phyloP scores from a whole-genome alignment of 768 basidiomycete genomes.

The Tricholoma bakamatsutake region DNA sequence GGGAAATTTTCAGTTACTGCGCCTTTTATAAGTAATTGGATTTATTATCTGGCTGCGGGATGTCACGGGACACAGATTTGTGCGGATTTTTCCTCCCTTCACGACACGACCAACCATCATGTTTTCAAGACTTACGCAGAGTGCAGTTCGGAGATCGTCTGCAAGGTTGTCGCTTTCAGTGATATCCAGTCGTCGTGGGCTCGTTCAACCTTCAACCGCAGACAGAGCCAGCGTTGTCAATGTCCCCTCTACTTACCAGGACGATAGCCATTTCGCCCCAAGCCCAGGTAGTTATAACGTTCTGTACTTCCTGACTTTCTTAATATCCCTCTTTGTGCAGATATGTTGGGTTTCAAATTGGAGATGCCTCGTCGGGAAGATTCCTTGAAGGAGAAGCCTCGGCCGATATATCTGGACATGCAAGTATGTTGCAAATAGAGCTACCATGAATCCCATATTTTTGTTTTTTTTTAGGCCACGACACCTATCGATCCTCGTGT shows the following conservation, averaged over 20 bases:
- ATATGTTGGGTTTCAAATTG: constrained; percentile 87
- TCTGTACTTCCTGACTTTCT: neutral
- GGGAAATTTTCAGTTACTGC: too few species aligned
- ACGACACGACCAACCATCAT: constrained; percentile 29
- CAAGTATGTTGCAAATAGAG: constrained; percentile 49
- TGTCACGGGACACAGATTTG: too few species aligned
- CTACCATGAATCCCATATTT: constrained; percentile 1
- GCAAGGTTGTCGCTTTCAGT: constrained; percentile 24
- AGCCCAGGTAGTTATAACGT: constrained; percentile 46
- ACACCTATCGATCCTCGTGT: constrained; percentile 97
- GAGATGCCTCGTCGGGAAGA: constrained; percentile 57
- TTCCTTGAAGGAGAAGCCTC: constrained; percentile 50
- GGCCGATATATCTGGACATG: constrained; percentile 98
- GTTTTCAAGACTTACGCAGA: constrained; percentile 51
- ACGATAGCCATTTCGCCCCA: constrained; percentile 65
- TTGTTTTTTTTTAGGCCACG: constrained; percentile 60
- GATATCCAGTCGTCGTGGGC: constrained; percentile 40
- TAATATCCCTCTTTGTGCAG: constrained; percentile 29
- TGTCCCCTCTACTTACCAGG: constrained; percentile 67
- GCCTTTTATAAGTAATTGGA: too few species aligned
- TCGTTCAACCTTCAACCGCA: constrained; percentile 78
- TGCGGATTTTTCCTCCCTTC: too few species aligned
- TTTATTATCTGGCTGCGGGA: too few species aligned
- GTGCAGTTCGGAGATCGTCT: constrained; percentile 28
- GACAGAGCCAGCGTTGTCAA: constrained; percentile 83